Percentiles rank a stretch among this genome's conserved stretches.
phyloP scores from a whole-genome alignment of 1,139 yeast genomes.

The Geotrichum macrosporum region DNA sequence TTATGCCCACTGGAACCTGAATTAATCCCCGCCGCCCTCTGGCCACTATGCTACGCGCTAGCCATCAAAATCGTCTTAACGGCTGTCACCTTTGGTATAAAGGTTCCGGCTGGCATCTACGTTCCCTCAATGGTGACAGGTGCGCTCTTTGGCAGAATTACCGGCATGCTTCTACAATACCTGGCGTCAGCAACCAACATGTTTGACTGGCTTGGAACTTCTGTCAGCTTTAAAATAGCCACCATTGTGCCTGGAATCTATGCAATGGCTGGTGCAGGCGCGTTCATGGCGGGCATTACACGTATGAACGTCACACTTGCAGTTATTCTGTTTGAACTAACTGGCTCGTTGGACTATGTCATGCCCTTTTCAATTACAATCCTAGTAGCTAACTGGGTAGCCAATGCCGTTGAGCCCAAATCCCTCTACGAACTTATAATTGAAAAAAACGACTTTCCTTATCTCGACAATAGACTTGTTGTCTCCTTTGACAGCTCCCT shows the following conservation, averaged over 20 bases:
- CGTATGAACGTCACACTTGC: conserved; percentile 62
- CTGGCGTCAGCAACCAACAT: conserved; percentile 31
- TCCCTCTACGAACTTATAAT: conserved; percentile 53
- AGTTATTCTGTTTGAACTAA: conserved; percentile 55
- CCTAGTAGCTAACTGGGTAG: conserved; percentile 57
- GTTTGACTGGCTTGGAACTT: conserved; percentile 6
- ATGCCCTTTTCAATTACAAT: conserved; percentile 56
- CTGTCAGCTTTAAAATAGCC: conserved; percentile 21
- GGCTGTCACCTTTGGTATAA: conserved; percentile 55
- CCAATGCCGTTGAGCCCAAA: conserved; percentile 49
- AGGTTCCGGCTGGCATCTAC: conserved; percentile 62
- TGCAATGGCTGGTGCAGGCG: conserved; percentile 64
- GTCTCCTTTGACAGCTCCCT: conserved; percentile 42
- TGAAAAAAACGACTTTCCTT: conserved; percentile 52
- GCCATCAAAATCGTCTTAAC: conserved; percentile 48
- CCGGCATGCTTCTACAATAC: conserved; percentile 49
- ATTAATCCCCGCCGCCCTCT: conserved; percentile 40
- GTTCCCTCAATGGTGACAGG: conserved; percentile 70
- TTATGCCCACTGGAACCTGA: conserved; percentile 43
- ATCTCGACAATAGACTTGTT: conserved; percentile 43
- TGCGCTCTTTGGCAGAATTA: conserved; percentile 56
- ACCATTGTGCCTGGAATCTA: conserved; percentile 52
- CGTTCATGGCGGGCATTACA: conserved; percentile 66
- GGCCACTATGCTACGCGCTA: conserved; percentile 44
- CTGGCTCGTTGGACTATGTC: conserved; percentile 58